Percentiles rank a stretch among this genome's conserved stretches.
These are phyloP conservation scores for Bryoglossum gracile DNA, from an alignment of 495 filamentous ascomycete genomes.

Conservation along the genomic window DNA sequence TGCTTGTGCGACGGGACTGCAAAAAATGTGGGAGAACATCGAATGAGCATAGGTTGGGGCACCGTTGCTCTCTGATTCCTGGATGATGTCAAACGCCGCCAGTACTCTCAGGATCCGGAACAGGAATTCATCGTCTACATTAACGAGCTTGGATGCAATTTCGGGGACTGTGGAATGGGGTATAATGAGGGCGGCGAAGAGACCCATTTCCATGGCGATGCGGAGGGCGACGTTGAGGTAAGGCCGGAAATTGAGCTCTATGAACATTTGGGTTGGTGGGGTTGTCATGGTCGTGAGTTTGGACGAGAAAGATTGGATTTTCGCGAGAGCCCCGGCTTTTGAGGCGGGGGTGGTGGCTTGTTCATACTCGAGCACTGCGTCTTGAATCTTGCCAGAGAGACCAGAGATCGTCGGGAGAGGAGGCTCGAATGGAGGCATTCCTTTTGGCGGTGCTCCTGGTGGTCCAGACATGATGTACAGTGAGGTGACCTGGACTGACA, in stretches of 20 bases:
- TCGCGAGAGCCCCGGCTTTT: conserved; percentile 1
- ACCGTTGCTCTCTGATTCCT: neutral
- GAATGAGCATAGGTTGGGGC: neutral
- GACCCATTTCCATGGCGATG: conserved; percentile 1
- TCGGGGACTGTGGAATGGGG: neutral
- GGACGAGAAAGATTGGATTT: neutral
- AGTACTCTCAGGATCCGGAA: conserved; percentile 1
- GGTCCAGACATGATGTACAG: neutral
- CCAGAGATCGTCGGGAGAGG: neutral
- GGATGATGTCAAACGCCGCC: conserved; percentile 2
- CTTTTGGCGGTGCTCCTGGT: neutral
- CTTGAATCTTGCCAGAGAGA: neutral
- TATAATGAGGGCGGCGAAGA: conserved; percentile 5
- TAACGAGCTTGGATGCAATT: neutral
- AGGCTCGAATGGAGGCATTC: conserved; percentile 4
- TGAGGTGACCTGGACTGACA: too few relatives aligned
- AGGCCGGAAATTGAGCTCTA: neutral
- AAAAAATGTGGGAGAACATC: neutral
- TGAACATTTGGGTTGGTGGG: neutral
- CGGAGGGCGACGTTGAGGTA: neutral
- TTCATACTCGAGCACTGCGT: neutral
- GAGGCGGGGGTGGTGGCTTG: neutral
- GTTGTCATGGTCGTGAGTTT: neutral
- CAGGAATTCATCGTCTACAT: conserved; percentile 1
- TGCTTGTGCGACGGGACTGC: neutral